Evolutionary conservation across 371 early-diverging fungal genomes (phyloP).

Genomic region (Rozella allomycis): DNA sequence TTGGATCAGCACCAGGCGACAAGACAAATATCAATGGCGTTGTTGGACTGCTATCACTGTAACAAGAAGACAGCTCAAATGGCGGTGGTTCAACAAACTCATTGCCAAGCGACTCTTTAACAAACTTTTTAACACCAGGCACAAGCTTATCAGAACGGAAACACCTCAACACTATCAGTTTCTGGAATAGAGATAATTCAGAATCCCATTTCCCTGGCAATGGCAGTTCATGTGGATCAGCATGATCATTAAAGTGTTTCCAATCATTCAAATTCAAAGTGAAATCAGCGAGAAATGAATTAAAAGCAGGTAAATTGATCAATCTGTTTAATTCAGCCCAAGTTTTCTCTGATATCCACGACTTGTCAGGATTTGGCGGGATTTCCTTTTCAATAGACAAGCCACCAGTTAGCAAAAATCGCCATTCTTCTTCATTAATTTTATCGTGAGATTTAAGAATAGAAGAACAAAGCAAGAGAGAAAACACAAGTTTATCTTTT

Average conservation of each 20-base stretch:
- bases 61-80: conserved; percentile 25
- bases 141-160: conserved; percentile 24
- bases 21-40: conserved; percentile 24
- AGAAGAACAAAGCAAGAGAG: conserved; percentile 19
- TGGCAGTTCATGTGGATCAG: conserved; percentile 14
- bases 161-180: conserved; percentile 16
- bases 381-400: conserved; percentile 9
- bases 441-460: conserved; percentile 15
- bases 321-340: conserved; percentile 20
- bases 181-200: conserved; percentile 14
- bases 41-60: conserved; percentile 16
- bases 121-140: conserved; percentile 12
- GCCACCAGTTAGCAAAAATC: conserved; percentile 25
- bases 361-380: conserved; percentile 15
- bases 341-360: conserved; percentile 20
- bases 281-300: conserved; percentile 9
- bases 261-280: conserved; percentile 11
- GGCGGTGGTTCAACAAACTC: conserved; percentile 27
- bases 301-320: conserved; percentile 9
- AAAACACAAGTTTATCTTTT: conserved; percentile 31
- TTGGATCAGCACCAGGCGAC: conserved; percentile 30
- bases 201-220: conserved; percentile 22
- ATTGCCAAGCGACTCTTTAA: conserved; percentile 20
- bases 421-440: conserved; percentile 20
- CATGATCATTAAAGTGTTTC: conserved; percentile 16